Percentiles rank a stretch among this genome's conserved stretches.
Conservation (phyloP, 1,139 yeast species). For the Debaryomyces nepalensis region DNA sequence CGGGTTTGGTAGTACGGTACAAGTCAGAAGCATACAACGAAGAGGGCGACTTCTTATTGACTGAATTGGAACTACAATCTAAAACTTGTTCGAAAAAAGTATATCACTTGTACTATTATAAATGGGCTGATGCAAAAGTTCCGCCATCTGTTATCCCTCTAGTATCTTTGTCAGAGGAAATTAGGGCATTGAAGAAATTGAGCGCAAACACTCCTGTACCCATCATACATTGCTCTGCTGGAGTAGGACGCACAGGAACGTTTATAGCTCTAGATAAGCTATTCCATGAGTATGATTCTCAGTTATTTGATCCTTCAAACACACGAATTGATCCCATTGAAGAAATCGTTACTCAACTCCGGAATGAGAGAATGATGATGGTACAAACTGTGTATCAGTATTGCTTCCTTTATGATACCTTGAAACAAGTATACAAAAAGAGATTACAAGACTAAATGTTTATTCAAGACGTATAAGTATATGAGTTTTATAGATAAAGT, state of each 20-base stretch:
- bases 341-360: constrained; percentile 46
- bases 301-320: background rate
- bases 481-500: constrained; percentile 9
- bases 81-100: constrained; percentile 40
- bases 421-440: constrained; percentile 1
- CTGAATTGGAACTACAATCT: constrained; percentile 32
- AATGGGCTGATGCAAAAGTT: constrained; percentile 61
- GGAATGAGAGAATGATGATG: constrained; percentile 66
- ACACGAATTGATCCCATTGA: constrained; percentile 29
- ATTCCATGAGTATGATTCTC: constrained; percentile 20
- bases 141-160: constrained; percentile 52
- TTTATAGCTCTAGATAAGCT: constrained; percentile 67
- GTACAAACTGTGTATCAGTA: constrained; percentile 67
- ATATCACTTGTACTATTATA: constrained; percentile 55
- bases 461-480: background rate
- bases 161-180: constrained; percentile 30
- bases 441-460: background rate
- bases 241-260: constrained; percentile 85
- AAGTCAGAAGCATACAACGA: constrained; percentile 22
- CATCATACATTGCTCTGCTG: constrained; percentile 80
- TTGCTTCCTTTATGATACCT: constrained; percentile 48
- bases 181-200: constrained; percentile 21
- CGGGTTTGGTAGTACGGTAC: constrained; percentile 26
- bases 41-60: constrained; percentile 33
- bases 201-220: constrained; percentile 30